These are phyloP conservation scores for Colletotrichum liriopes DNA, from an alignment of 2,329 filamentous ascomycete genomes.

Conservation along the genomic window DNA sequence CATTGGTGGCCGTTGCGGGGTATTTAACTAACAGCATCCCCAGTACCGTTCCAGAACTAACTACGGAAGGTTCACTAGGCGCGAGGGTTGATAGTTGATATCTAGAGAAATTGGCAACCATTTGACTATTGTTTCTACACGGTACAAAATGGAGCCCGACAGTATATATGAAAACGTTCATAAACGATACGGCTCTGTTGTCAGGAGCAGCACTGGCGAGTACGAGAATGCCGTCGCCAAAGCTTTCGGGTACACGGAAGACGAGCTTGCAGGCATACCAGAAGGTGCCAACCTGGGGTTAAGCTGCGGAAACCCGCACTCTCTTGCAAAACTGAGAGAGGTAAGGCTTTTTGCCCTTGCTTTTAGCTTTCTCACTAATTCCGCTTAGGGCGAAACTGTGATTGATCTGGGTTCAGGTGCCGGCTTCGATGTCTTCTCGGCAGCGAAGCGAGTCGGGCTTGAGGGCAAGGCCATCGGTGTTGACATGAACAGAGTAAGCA, in stretches of 20 bases:
- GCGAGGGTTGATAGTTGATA: no score
- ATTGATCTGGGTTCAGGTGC: constrained; percentile 72
- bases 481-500: constrained; percentile 71
- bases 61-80: no score
- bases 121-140: background rate
- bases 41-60: no score
- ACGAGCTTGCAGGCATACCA: constrained; percentile 63
- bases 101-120: no score
- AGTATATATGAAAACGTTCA: constrained; percentile 54
- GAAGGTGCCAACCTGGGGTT: constrained; percentile 66
- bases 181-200: constrained; percentile 54
- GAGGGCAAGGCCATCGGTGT: constrained; percentile 68
- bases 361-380: background rate
- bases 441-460: constrained; percentile 64
- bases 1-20: no score
- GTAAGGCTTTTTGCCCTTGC: constrained; percentile 47
- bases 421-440: constrained; percentile 72
- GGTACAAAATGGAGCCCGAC: constrained; percentile 48
- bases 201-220: constrained; percentile 47
- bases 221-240: constrained; percentile 61
- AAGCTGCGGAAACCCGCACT: constrained; percentile 69
- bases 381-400: constrained; percentile 66
- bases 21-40: background rate
- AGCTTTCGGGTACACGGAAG: constrained; percentile 67
- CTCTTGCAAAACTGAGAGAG: constrained; percentile 62